These are phyloP conservation scores for Mallotus japonicus DNA, from an alignment of 441 rosid species.

Conservation along the genomic window DNA sequence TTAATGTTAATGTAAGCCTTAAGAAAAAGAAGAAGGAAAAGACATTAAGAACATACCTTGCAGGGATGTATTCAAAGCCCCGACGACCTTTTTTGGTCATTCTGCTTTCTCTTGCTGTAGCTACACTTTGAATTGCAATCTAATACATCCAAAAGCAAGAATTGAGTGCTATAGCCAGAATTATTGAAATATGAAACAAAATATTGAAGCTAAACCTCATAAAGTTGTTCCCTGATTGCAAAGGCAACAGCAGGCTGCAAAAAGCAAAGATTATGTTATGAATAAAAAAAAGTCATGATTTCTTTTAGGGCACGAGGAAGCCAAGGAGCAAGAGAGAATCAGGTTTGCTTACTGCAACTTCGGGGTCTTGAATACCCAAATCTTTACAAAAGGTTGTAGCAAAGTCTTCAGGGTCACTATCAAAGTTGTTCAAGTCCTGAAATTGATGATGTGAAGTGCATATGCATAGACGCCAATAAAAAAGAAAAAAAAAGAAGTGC, in stretches of 20 bases:
- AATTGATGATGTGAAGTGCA: slow-evolving; percentile 6
- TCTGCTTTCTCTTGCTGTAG: slow-evolving; percentile 83
- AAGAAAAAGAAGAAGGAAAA: not conserved
- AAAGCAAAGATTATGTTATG: slow-evolving; percentile 7
- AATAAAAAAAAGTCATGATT: not conserved
- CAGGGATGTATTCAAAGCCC: slow-evolving; percentile 55
- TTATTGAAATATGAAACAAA: not conserved
- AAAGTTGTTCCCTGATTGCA: slow-evolving; percentile 89
- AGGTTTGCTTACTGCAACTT: slow-evolving; percentile 74
- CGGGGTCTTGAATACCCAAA: slow-evolving; percentile 83
- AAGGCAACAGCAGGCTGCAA: slow-evolving; percentile 89
- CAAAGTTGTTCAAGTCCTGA: slow-evolving; percentile 87
- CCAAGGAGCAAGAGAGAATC: not conserved
- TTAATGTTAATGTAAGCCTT: not conserved
- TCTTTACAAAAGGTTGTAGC: slow-evolving; percentile 83
- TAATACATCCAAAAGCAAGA: slow-evolving; percentile 28
- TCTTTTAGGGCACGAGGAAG: no score
- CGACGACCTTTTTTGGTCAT: slow-evolving; percentile 84
- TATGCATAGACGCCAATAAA: no score
- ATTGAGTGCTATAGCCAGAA: not conserved
- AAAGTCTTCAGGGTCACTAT: slow-evolving; percentile 90
- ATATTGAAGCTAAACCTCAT: slow-evolving; percentile 53
- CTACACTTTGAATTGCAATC: slow-evolving; percentile 83
- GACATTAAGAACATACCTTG: slow-evolving; percentile 42
- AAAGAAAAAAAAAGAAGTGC: no score